These are phyloP conservation scores for Lentinula raphanica DNA, from an alignment of 768 basidiomycete genomes.

Conservation along the genomic window DNA sequence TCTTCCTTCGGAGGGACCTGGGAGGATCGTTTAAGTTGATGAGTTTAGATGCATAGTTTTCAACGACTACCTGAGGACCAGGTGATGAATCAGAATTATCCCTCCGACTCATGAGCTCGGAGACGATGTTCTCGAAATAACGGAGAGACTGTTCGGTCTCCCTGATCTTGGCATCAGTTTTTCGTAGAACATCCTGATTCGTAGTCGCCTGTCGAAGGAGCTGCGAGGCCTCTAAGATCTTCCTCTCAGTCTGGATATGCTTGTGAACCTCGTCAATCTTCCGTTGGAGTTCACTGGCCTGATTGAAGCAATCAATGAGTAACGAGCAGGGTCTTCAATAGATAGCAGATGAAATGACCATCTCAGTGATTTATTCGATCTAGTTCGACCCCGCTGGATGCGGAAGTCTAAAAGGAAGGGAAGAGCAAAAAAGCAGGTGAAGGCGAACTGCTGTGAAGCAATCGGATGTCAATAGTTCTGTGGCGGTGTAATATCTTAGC, in stretches of 20 bases:
- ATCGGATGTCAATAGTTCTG: constrained; percentile 5
- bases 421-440: background rate
- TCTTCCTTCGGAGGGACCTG: constrained; percentile 56
- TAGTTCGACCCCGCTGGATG: constrained; percentile 31
- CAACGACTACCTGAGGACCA: constrained; percentile 35
- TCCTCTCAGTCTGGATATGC: constrained; percentile 89
- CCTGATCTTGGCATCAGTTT: constrained; percentile 79
- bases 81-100: constrained; percentile 53
- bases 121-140: constrained; percentile 84
- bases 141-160: constrained; percentile 79
- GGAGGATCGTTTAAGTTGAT: constrained; percentile 25
- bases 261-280: constrained; percentile 89
- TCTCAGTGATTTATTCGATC: constrained; percentile 1
- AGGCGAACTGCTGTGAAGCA: constrained; percentile 9
- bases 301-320: constrained; percentile 15
- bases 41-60: constrained; percentile 16
- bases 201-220: constrained; percentile 74
- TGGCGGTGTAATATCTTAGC: constrained; percentile 4
- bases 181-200: constrained; percentile 80
- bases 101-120: constrained; percentile 77
- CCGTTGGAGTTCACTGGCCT: constrained; percentile 74
- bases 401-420: constrained; percentile 7
- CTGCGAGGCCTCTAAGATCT: constrained; percentile 82
- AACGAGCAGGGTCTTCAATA: background rate
- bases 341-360: constrained; percentile 1